Percentiles rank a stretch among this genome's conserved stretches.
phyloP scores from a whole-genome alignment of 306 rosid genomes.

The Fagus sylvatica region DNA sequence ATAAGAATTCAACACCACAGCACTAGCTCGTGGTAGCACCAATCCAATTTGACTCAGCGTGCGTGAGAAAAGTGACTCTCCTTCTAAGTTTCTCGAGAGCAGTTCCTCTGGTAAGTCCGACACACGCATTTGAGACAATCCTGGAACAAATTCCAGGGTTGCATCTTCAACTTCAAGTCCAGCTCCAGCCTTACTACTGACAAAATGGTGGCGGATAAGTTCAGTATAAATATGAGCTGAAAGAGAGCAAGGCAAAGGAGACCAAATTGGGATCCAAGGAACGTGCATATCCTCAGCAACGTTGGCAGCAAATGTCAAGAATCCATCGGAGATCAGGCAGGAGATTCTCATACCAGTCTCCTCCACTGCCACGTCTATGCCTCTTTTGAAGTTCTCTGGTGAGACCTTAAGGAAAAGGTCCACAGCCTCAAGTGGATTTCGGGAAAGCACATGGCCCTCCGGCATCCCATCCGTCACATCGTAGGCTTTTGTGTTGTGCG shows the following conservation, averaged over 20 bases:
- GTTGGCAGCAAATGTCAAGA: slow-evolving; percentile 14
- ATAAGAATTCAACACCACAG: slow-evolving; percentile 36
- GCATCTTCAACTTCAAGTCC: background rate
- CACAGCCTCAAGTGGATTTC: slow-evolving; percentile 14
- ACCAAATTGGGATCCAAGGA: slow-evolving; percentile 57
- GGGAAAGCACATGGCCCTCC: background rate
- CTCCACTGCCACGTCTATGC: slow-evolving; percentile 19
- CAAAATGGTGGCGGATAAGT: slow-evolving; percentile 18
- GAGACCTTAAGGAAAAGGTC: slow-evolving; percentile 33
- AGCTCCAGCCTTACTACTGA: background rate
- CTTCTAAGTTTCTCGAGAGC: background rate
- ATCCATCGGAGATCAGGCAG: slow-evolving; percentile 42
- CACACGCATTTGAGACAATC: slow-evolving; percentile 32
- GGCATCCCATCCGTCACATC: slow-evolving; percentile 36
- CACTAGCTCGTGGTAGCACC: slow-evolving; percentile 35
- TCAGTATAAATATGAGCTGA: slow-evolving; percentile 37
- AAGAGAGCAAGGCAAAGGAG: slow-evolving; percentile 23
- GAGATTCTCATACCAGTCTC: slow-evolving; percentile 20
- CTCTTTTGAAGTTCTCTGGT: slow-evolving; percentile 30
- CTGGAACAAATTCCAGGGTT: slow-evolving; percentile 42
- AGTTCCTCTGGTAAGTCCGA: slow-evolving; percentile 40
- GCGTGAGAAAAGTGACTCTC: slow-evolving; percentile 26
- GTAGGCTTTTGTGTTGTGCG: slow-evolving; percentile 18
- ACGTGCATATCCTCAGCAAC: slow-evolving; percentile 34
- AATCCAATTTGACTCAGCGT: slow-evolving; percentile 25